Evolutionary conservation across 495 filamentous ascomycete species (phyloP).

Genomic region (Penicillium coffeae): DNA sequence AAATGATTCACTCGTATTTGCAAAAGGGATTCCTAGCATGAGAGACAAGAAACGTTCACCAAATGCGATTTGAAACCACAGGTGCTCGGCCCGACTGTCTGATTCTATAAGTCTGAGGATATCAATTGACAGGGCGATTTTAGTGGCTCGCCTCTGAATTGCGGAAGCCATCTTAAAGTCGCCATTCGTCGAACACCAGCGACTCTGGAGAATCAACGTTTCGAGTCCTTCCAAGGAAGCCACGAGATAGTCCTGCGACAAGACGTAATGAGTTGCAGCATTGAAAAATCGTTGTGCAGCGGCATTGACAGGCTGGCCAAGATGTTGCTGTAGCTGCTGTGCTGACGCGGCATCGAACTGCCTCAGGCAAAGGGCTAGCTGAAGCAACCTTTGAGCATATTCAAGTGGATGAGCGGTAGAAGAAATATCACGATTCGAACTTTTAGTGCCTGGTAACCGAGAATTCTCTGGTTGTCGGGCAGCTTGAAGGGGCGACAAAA

Average conservation of each 20-base stretch:
- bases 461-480: neutral
- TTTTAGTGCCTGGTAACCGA: neutral
- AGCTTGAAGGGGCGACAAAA: constrained; percentile 12
- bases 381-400: constrained; percentile 44
- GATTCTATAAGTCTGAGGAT: constrained; percentile 7
- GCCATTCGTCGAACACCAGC: constrained; percentile 41
- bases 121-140: constrained; percentile 39
- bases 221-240: constrained; percentile 49
- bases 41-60: constrained; percentile 44
- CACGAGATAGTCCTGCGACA: constrained; percentile 48
- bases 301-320: constrained; percentile 24
- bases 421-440: constrained; percentile 12
- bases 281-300: constrained; percentile 33
- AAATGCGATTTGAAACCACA: constrained; percentile 43
- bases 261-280: constrained; percentile 36
- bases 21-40: constrained; percentile 44
- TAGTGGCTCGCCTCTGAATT: constrained; percentile 34
- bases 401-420: constrained; percentile 38
- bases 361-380: constrained; percentile 46
- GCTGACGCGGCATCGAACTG: constrained; percentile 31
- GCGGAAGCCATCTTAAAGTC: constrained; percentile 43
- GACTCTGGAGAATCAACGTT: constrained; percentile 39
- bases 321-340: constrained; percentile 19
- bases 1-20: constrained; percentile 25
- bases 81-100: constrained; percentile 15